Evolutionary conservation across 352 stramenopile species (phyloP), one percentile per base, ranked within the genome.

Genomic region (Pseudoperonospora humuli): DNA sequence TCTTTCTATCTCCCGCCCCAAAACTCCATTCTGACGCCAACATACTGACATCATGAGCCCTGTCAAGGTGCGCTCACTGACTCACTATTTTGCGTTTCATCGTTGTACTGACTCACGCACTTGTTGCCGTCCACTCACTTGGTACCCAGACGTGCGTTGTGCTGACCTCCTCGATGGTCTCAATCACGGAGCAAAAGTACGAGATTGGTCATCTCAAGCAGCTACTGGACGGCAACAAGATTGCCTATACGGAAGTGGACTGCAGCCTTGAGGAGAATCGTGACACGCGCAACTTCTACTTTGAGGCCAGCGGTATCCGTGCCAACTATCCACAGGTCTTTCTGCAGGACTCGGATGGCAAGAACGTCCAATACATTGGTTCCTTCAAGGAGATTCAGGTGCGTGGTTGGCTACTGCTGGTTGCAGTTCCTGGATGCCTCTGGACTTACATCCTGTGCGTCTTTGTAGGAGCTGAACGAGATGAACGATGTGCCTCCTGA

Each of bases 281-380:
- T 20, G 70, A 69, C 29, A 66, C 58, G 34, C 82, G 82, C 28
- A 76, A 93, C 61, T 50, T 33, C 15, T 87, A 89, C 59, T 92
- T 93, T 42, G 59, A 83, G 39, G 64, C 61, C 50, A 92, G 80
- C 45, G 70, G 73, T 44, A 73, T 92, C 40, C 76, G 82, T 47
- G 82, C 66, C 54, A 88, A 86, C 63, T 93, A 89, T 50, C 82
- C 82, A 23, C 82, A 93, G 54, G 78, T 91, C 20, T 93, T 93
- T 40, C 45, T 93, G 37, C 56, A 85, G 44, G 70, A 82, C 45
- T 36, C 67, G 28, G 61, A 73, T 14, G 57, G 45, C 34, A 58
- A 40, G 7, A 57, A 70, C 17, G 61, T 77, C 44, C 51, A 68
- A 35, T 92, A 84, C 57, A 69, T 92, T 21, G 79, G 79, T 38